These are phyloP conservation scores for Coemansia erecta DNA, from an alignment of 192 early-diverging fungal genomes.

Conservation along the genomic window DNA sequence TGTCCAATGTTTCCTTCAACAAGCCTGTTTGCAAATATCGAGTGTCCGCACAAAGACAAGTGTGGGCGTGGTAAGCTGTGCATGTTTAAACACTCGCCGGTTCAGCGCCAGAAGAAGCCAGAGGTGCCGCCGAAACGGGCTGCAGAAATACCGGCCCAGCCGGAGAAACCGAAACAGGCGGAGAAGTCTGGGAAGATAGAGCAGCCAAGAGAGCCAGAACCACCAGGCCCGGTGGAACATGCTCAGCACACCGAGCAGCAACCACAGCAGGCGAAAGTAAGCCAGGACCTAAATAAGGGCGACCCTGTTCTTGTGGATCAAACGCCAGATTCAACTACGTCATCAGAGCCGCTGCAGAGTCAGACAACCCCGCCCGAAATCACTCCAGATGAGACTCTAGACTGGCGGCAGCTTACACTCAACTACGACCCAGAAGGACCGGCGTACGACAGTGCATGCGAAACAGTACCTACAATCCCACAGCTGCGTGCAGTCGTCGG, in stretches of 20 bases:
- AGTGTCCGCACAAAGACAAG: conserved; percentile 27
- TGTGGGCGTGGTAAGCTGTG: conserved; percentile 34
- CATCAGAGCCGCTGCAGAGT: neutral
- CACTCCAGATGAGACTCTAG: conserved; percentile 1
- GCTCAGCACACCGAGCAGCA: neutral
- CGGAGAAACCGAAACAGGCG: neutral
- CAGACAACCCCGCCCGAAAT: neutral
- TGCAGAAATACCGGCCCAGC: neutral
- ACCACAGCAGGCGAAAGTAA: too few relatives aligned
- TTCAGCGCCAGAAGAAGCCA: neutral
- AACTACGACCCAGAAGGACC: conserved; percentile 28
- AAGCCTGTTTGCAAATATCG: conserved; percentile 28
- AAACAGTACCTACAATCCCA: conserved; percentile 14
- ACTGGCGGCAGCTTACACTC: conserved; percentile 34
- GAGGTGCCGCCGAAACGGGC: neutral
- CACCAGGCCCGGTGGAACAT: neutral
- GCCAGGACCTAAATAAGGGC: too few relatives aligned
- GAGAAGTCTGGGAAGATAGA: neutral
- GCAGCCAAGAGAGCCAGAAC: neutral
- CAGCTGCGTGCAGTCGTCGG: conserved; percentile 33
- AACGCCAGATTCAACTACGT: neutral
- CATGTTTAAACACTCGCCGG: conserved; percentile 17
- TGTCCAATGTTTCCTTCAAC: conserved; percentile 38
- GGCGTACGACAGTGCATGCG: conserved; percentile 17
- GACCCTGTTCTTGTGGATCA: too few relatives aligned